Evolutionary conservation across 1,284 basidiomycete species (phyloP).

Genomic region (Leccinum subfulvum): DNA sequence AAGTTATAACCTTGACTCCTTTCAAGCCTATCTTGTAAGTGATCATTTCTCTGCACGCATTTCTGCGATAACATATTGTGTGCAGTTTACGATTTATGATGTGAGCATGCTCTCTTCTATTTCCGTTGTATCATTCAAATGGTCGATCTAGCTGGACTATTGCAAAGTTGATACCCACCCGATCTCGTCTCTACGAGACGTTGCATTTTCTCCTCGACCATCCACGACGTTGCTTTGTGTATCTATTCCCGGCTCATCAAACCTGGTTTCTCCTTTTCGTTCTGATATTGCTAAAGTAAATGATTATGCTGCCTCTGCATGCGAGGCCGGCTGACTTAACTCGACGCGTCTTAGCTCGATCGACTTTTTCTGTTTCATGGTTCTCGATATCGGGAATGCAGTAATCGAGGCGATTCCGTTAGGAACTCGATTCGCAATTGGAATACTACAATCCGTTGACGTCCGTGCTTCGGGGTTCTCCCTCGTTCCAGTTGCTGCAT

Average conservation of each 20-base stretch:
- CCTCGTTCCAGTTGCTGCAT: slow-evolving; percentile 65
- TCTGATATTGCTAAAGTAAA: slow-evolving; percentile 65
- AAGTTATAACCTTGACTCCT: neutral
- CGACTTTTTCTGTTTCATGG: slow-evolving; percentile 88
- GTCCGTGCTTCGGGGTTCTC: slow-evolving; percentile 89
- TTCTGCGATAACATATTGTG: neutral
- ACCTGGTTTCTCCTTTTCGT: slow-evolving; percentile 88
- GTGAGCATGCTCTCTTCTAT: slow-evolving; percentile 17
- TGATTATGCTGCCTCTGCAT: slow-evolving; percentile 23
- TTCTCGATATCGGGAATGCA: slow-evolving; percentile 84
- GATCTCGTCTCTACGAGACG: slow-evolving; percentile 73
- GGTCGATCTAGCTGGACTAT: slow-evolving; percentile 64
- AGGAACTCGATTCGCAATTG: slow-evolving; percentile 64
- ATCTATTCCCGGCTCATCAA: slow-evolving; percentile 93
- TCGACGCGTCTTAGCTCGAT: slow-evolving; percentile 47
- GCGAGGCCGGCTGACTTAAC: slow-evolving; percentile 3
- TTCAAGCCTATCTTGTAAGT: slow-evolving; percentile 72
- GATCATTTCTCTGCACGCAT: neutral
- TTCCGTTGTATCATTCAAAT: neutral
- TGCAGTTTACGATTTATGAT: slow-evolving; percentile 34
- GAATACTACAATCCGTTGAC: slow-evolving; percentile 71
- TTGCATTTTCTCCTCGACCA: slow-evolving; percentile 93
- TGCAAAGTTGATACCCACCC: slow-evolving; percentile 58
- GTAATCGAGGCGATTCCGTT: slow-evolving; percentile 70
- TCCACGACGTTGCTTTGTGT: slow-evolving; percentile 93